Conservation (phyloP, 331 rosid genomes). For the Acacia concinna region DNA sequence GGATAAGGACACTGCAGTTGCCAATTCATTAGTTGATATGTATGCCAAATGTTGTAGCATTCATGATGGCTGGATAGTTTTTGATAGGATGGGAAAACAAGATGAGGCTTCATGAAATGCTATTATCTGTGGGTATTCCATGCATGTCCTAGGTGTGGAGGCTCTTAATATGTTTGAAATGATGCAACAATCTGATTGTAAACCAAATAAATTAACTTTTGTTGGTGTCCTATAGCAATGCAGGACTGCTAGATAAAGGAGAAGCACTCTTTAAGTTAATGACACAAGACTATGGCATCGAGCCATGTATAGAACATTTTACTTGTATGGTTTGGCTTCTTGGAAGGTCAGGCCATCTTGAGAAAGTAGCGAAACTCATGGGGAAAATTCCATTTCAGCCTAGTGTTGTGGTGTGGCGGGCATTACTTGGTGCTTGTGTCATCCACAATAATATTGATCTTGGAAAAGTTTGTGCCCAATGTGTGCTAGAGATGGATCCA, state of each 20-base stretch:
- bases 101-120: constrained; percentile 46
- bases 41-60: constrained; percentile 70
- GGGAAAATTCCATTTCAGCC: constrained; percentile 25
- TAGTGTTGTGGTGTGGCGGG: constrained; percentile 30
- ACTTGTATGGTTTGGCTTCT: constrained; percentile 50
- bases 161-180: constrained; percentile 41
- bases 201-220: constrained; percentile 43
- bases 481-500: constrained; percentile 5
- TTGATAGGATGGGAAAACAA: constrained; percentile 36
- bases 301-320: constrained; percentile 43
- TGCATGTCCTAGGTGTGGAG: constrained; percentile 39
- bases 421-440: constrained; percentile 29
- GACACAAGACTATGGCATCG: constrained; percentile 32
- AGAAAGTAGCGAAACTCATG: constrained; percentile 25
- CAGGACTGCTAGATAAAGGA: constrained; percentile 40
- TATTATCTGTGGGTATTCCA: constrained; percentile 45
- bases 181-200: constrained; percentile 34
- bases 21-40: constrained; percentile 49
- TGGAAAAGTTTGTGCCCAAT: background rate
- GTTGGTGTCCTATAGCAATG: constrained; percentile 45
- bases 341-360: constrained; percentile 41
- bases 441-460: constrained; percentile 1
- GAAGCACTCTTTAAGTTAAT: constrained; percentile 37
- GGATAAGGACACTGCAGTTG: constrained; percentile 40
- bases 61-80: constrained; percentile 35